phyloP scores from a whole-genome alignment of 768 basidiomycete genomes.

The Tricholoma hemisulphureum region DNA sequence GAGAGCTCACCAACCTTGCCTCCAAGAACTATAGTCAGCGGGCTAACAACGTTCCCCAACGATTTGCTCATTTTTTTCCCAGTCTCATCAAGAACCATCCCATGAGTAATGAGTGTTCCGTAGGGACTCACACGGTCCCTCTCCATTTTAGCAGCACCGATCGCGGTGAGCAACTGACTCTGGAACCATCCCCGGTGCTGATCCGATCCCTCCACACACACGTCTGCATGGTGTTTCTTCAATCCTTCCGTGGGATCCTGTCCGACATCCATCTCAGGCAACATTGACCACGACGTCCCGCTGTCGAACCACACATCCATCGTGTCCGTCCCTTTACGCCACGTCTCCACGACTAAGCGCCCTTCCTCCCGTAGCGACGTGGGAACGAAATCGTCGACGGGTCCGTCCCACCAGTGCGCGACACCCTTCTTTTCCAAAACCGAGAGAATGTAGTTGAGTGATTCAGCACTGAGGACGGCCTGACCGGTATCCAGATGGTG shows the following conservation, averaged over 20 bases:
- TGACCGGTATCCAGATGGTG: constrained; percentile 61
- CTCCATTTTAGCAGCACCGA: constrained; percentile 46
- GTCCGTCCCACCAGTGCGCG: constrained; percentile 90
- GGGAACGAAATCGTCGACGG: constrained; percentile 78
- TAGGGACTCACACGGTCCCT: constrained; percentile 54
- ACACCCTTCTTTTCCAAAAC: constrained; percentile 74
- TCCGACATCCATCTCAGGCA: constrained; percentile 41
- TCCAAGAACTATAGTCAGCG: constrained; percentile 76
- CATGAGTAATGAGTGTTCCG: constrained; percentile 84
- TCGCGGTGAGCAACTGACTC: constrained; percentile 82
- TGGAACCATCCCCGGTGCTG: constrained; percentile 99
- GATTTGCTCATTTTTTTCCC: constrained; percentile 99
- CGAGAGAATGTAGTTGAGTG: constrained; percentile 71
- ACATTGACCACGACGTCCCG: constrained; percentile 89
- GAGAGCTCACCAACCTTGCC: constrained; percentile 52
- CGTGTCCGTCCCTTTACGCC: constrained; percentile 86
- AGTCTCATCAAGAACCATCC: constrained; percentile 89
- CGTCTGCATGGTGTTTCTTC: constrained; percentile 61
- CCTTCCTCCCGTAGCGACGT: constrained; percentile 52
- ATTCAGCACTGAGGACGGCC: constrained; percentile 61
- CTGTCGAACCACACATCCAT: constrained; percentile 99
- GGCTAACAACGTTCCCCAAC: constrained; percentile 86
- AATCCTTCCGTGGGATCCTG: constrained; percentile 18
- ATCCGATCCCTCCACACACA: constrained; percentile 94
- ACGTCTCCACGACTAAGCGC: constrained; percentile 40